These are phyloP conservation scores for Paecilomyces formosus DNA, from an alignment of 2,329 filamentous ascomycete genomes.

Conservation along the genomic window DNA sequence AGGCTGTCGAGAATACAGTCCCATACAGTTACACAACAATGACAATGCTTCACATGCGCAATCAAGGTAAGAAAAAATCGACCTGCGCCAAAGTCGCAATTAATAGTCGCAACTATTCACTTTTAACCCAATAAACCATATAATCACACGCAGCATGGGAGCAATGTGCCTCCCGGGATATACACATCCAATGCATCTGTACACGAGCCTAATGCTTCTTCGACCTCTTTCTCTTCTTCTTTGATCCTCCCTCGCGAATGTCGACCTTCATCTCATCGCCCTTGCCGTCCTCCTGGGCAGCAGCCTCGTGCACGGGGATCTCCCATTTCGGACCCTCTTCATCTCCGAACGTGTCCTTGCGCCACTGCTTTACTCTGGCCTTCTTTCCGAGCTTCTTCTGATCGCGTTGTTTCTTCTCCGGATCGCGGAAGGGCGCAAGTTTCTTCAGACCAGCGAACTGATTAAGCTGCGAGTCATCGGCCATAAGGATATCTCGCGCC, in stretches of 20 bases:
- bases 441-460: constrained; percentile 92
- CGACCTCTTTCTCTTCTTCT: constrained; percentile 38
- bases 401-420: constrained; percentile 82
- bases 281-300: constrained; percentile 11
- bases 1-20: no score
- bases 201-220: constrained; percentile 30
- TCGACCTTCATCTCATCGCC: constrained; percentile 27
- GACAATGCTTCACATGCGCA: no score
- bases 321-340: constrained; percentile 42
- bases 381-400: constrained; percentile 89
- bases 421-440: constrained; percentile 79
- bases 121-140: background rate
- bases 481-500: constrained; percentile 82
- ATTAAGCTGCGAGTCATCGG: constrained; percentile 78
- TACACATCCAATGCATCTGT: background rate
- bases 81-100: background rate
- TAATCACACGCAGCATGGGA: background rate
- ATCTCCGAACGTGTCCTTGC: constrained; percentile 58
- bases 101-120: background rate
- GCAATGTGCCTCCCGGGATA: background rate
- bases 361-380: constrained; percentile 81
- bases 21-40: no score
- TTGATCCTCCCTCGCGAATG: constrained; percentile 33
- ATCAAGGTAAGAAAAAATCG: no score
- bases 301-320: constrained; percentile 9